Conservation (phyloP, 2,329 filamentous ascomycete genomes). For the Epichloe baconii region DNA sequence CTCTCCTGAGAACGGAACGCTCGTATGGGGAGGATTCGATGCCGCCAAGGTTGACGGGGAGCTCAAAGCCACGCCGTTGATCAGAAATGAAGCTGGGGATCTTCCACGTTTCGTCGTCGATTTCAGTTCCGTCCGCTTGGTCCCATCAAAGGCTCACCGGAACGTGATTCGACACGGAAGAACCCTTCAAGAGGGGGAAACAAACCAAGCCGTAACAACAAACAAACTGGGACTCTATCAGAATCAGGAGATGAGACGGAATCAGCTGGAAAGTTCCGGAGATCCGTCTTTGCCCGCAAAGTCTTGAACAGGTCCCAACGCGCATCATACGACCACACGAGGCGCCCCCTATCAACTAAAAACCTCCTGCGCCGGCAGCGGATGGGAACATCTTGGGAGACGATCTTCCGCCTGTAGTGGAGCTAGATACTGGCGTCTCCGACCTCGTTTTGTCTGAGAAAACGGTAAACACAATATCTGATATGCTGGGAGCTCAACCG, state of each 20-base stretch:
- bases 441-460: background rate
- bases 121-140: background rate
- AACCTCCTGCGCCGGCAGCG: background rate
- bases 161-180: background rate
- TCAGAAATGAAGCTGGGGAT: background rate
- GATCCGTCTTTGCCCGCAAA: background rate
- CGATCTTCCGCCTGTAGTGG: background rate
- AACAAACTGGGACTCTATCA: background rate
- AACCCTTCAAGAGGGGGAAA: background rate
- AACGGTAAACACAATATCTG: background rate
- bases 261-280: background rate
- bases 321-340: background rate
- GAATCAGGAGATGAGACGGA: background rate
- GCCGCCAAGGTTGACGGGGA: background rate
- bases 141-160: background rate
- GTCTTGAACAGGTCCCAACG: background rate
- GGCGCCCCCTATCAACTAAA: background rate
- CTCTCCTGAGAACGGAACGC: background rate
- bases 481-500: background rate
- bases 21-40: slow-evolving; percentile 4
- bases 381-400: background rate
- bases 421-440: background rate
- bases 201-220: background rate
- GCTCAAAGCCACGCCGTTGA: background rate
- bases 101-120: background rate